Base-by-base conservation (phyloP, 2,329 filamentous ascomycete species). In the Pseudopithomyces chartarum region DNA sequence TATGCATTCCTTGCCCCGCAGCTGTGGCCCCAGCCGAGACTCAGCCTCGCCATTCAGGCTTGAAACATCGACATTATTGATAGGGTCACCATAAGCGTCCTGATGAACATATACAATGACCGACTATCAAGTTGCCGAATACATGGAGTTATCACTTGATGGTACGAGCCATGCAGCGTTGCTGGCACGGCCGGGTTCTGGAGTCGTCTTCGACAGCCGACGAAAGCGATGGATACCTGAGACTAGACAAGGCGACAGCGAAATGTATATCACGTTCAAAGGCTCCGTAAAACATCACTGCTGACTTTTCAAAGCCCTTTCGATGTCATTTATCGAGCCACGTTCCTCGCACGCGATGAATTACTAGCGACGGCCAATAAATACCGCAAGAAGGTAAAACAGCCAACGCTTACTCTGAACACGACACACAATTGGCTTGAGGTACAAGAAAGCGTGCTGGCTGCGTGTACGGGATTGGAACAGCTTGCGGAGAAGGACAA, bases 301-400 rank as follows among this genome's bases (percentile, higher is more conserved):
- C 48, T 51, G 22, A 51, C 20, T 6, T 23, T 5, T 15, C 4
- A 2, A 26, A 51, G 48, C 48, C 23, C 34, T 23, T 49, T 49
- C 36, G 52, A 54, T n/a, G 52, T 49, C 5, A 43, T 55, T 11
- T 55, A 55, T 20, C 34, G 38, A 19, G 38, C 39, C 29, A 38
- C 53, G 10, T 46, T 56, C 32, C 39, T 46, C 13, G 47, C 54
- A 11, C 47, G 47, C 42, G 47, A 56, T 26, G 22, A 47, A 47
- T 23, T 52, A 5, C 17, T 52, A 22, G 22, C 32, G 17, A 56
- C 48, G 17, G 33, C 33, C 11, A 56, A 51, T 33, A 51, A 32
- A 11, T 55, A 55, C 34, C 52, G 52, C 20, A 49, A 49, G 19
- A 55, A 55, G 44, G 10, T 42, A 23, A 50, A 55, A 19, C 46